phyloP scores from a whole-genome alignment of 2,329 filamentous ascomycete genomes.

The Trichoderma sp. region DNA sequence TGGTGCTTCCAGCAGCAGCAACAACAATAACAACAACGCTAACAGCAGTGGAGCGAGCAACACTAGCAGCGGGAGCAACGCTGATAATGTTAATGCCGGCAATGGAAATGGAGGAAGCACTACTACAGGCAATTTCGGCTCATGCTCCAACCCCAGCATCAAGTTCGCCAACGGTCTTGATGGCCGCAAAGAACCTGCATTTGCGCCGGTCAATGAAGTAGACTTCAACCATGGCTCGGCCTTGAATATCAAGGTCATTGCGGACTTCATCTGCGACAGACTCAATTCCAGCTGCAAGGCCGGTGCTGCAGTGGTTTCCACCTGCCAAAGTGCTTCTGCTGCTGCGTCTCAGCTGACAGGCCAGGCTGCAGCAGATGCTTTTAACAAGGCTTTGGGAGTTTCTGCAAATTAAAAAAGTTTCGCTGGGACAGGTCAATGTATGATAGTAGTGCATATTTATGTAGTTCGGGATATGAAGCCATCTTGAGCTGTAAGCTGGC shows the following conservation, averaged over 20 bases:
- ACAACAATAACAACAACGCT: not conserved
- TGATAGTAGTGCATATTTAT: not conserved
- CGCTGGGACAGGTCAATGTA: not conserved
- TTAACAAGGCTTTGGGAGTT: not conserved
- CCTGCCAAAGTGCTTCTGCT: not conserved
- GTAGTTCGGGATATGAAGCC: not conserved
- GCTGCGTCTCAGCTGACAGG: not conserved
- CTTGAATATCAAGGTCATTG: not conserved
- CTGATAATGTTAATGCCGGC: not conserved
- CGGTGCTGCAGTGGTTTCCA: not conserved
- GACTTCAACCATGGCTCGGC: not conserved
- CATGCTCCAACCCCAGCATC: not conserved
- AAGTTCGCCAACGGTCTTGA: slow-evolving; percentile 5
- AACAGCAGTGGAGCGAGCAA: not conserved
- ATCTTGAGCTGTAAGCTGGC: not conserved
- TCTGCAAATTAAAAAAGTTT: not conserved
- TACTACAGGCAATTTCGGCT: not conserved
- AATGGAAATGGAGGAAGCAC: not conserved
- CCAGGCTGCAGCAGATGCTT: slow-evolving; percentile 3
- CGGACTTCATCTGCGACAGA: not conserved
- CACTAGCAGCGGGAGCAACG: not conserved
- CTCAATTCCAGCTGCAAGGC: not conserved
- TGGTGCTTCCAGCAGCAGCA: not conserved
- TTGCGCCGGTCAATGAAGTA: not conserved
- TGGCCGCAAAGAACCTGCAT: not conserved